Base-by-base conservation (phyloP, 2,329 filamentous ascomycete species). In the Harringtonia lauricola region DNA sequence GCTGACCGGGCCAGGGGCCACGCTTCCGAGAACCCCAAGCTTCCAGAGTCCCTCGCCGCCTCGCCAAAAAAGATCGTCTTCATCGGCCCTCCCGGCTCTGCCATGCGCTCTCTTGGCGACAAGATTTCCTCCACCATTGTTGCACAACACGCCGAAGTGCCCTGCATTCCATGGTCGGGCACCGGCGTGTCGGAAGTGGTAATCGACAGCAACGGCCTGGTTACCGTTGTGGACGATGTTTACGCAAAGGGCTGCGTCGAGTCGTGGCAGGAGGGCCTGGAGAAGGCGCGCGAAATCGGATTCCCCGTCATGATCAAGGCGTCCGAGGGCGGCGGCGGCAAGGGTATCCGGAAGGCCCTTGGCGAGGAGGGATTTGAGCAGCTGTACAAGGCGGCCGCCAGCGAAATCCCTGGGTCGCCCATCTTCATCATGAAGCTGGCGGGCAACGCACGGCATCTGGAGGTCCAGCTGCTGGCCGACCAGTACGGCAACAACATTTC, bases 361-460 rank as follows among this genome's bases (percentile, higher is more conserved):
- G 72, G 72, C 49, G 89, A 95, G 62, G 83, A 90, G 35, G 81
- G 84, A 50, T 98, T 98, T 57, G 74, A 83, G 59, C 72, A 74
- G 54, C 72, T 96, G 37, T 98, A 96, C 75, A 92, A 94, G 65
- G 92, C 90, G 37, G 92, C 94, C 19, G 89, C 92, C 6, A 94
- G 83, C 64, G 94, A 98, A 65, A 96, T 98, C 54, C 94, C 92
- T 12, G 94, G 94, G 39, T 98, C 92, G 26, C 92, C 94, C 54
- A 98, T 98, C 66, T 98, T 98, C 76, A 94, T 98, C 70, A 98
- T 98, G 92, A 95, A 98, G 79, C 73, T 98, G 51, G 92, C 92
- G 40, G 92, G 90, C 55, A 95, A 94, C 61, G 92, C 92, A 34
- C 76, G 92, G 54, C 92, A 98, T 75, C 72, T 98, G 68, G 92